These are phyloP conservation scores for Rhizoclosmatium sp. DNA, from an alignment of 192 early-diverging fungal species.

Conservation along the genomic window DNA sequence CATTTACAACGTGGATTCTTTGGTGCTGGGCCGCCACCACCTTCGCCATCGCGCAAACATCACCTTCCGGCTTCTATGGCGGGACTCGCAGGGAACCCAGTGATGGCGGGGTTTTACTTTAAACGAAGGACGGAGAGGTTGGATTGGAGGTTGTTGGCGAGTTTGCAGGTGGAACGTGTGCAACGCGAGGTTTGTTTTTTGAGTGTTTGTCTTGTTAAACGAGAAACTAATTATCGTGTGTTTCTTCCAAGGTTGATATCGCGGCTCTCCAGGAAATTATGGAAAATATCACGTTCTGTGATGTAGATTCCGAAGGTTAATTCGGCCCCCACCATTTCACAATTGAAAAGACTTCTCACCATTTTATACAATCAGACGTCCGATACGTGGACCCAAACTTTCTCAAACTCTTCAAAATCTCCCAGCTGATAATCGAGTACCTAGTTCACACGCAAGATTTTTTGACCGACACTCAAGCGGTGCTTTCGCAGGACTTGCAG, in stretches of 20 bases:
- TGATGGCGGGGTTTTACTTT: conserved; percentile 53
- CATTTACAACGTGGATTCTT: too few relatives aligned
- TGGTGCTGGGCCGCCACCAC: neutral
- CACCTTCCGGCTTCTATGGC: neutral
- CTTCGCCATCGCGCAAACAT: neutral
- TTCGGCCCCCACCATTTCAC: neutral
- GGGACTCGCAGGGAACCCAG: neutral
- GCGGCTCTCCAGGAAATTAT: conserved; percentile 58
- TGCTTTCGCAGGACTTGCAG: conserved; percentile 33
- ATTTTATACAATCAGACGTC: conserved; percentile 38
- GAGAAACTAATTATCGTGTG: too few relatives aligned
- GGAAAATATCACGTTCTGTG: conserved; percentile 64
- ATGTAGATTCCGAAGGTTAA: conserved; percentile 58
- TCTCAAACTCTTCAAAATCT: conserved; percentile 63
- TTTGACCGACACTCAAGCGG: conserved; percentile 26
- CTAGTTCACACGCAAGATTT: conserved; percentile 59
- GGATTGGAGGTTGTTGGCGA: conserved; percentile 58
- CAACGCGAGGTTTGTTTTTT: conserved; percentile 50
- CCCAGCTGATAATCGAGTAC: conserved; percentile 67
- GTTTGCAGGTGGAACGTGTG: conserved; percentile 51
- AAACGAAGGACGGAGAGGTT: conserved; percentile 52
- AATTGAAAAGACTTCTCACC: neutral
- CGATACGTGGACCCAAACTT: conserved; percentile 60
- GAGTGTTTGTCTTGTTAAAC: neutral
- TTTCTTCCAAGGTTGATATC: conserved; percentile 51